These are phyloP conservation scores for Leccinellum rugosiceps DNA, from an alignment of 768 basidiomycete genomes.

Conservation along the genomic window DNA sequence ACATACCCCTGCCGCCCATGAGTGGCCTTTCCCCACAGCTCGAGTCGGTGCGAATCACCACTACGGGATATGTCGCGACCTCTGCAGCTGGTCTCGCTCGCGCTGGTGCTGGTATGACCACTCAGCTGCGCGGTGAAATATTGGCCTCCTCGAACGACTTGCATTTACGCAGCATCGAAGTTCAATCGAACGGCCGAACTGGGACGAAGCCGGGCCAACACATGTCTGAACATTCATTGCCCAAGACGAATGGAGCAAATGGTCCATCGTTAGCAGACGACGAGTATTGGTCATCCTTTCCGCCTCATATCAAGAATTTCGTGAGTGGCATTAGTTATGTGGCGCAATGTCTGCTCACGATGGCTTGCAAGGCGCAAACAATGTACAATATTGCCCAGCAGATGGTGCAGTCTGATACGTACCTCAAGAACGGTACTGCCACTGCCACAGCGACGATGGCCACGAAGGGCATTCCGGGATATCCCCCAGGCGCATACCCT, in stretches of 20 bases:
- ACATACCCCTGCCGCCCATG: constrained; percentile 15
- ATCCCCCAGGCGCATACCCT: constrained; percentile 41
- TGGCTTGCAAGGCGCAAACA: constrained; percentile 47
- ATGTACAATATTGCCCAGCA: constrained; percentile 71
- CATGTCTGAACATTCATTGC: constrained; percentile 14
- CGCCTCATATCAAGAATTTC: constrained; percentile 65
- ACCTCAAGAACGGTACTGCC: constrained; percentile 36
- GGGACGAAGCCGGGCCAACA: constrained; percentile 24
- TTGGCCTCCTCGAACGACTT: constrained; percentile 60
- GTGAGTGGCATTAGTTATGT: constrained; percentile 41
- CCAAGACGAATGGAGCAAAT: constrained; percentile 23
- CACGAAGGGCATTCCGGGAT: constrained; percentile 35
- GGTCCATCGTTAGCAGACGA: constrained; percentile 42
- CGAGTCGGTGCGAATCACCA: constrained; percentile 46
- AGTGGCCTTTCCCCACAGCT: constrained; percentile 45
- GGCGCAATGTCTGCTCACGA: constrained; percentile 28
- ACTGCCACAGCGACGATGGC: constrained; percentile 31
- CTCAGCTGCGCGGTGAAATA: constrained; percentile 54
- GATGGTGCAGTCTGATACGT: constrained; percentile 48
- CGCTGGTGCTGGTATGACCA: constrained; percentile 30
- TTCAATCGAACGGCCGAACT: constrained; percentile 25
- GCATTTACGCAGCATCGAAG: constrained; percentile 42
- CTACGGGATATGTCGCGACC: constrained; percentile 42
- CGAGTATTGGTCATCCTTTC: constrained; percentile 68
- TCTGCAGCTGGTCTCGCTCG: constrained; percentile 33